phyloP scores from a whole-genome alignment of 2,329 filamentous ascomycete species.

The Clonostachys solani region DNA sequence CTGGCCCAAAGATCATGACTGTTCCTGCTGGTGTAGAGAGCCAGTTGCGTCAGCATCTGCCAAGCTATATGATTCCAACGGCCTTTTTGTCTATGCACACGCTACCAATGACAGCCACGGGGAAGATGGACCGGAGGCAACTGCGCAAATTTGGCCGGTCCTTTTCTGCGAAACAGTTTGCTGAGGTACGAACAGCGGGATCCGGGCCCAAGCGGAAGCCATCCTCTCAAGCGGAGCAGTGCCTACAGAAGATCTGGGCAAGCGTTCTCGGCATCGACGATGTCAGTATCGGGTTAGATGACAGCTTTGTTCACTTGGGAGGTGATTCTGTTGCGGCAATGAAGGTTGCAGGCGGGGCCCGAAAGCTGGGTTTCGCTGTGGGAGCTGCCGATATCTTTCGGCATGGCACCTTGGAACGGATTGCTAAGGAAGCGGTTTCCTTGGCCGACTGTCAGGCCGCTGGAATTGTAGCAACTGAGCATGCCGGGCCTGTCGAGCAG shows the following conservation, averaged over 20 bases:
- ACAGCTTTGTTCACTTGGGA: conserved; percentile 30
- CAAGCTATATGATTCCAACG: conserved; percentile 4
- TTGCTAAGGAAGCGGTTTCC: not conserved
- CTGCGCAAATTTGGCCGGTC: conserved; percentile 2
- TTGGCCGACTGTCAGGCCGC: too few species aligned
- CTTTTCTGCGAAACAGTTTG: conserved; percentile 4
- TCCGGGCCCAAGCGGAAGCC: too few species aligned
- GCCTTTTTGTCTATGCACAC: not conserved
- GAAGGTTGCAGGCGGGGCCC: conserved; percentile 31
- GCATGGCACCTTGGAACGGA: not conserved
- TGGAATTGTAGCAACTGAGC: too few species aligned
- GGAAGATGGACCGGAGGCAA: conserved; percentile 4
- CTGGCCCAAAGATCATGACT: not conserved
- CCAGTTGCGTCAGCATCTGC: not conserved
- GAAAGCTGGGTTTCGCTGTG: conserved; percentile 18
- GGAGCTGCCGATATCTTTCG: conserved; percentile 23
- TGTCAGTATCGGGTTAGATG: conserved; percentile 22
- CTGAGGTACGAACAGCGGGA: too few species aligned
- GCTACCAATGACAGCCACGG: conserved; percentile 3
- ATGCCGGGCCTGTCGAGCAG: not conserved
- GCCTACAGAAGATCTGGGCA: conserved; percentile 26
- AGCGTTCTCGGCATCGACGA: conserved; percentile 30
- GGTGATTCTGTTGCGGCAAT: conserved; percentile 40
- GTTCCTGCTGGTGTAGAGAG: not conserved
- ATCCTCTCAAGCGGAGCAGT: conserved; percentile 3